These are phyloP conservation scores for Pinus albicaulis DNA, from an alignment of 75 land plant species.

Conservation along the genomic window DNA sequence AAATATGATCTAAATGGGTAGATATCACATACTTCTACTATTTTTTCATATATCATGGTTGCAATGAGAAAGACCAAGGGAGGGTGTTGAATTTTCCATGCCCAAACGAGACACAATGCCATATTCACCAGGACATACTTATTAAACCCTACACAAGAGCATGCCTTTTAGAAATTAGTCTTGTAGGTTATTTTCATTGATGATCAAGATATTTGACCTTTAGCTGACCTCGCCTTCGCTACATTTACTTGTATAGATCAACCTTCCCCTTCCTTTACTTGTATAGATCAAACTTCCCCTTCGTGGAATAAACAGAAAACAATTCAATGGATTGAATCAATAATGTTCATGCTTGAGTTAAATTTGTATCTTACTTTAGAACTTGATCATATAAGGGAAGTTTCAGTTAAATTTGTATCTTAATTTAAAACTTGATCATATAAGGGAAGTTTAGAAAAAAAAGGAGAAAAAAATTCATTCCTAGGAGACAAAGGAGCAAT, in stretches of 20 bases:
- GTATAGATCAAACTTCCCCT: no score
- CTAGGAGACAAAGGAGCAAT: no score
- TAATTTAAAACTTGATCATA: no score
- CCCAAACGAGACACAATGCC: background rate
- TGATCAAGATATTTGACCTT: background rate
- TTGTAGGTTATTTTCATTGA: background rate
- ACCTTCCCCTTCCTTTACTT: no score
- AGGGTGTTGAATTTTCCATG: background rate
- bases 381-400: no score
- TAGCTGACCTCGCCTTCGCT: slow-evolving; percentile 36
- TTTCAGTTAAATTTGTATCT: no score
- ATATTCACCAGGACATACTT: background rate
- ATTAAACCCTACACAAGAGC: background rate
- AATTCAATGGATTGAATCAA: background rate
- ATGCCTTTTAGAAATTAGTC: background rate
- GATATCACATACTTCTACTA: background rate
- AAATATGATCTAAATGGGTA: background rate
- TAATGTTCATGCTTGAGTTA: background rate
- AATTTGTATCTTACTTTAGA: no score
- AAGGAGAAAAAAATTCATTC: no score
- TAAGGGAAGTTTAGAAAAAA: no score
- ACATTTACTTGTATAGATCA: slow-evolving; percentile 48
- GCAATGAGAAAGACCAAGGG: background rate
- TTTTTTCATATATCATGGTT: no score
- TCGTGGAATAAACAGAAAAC: slow-evolving; percentile 28